Conservation (phyloP, 257 asterid genomes). For the Solanum gracilifrons region DNA sequence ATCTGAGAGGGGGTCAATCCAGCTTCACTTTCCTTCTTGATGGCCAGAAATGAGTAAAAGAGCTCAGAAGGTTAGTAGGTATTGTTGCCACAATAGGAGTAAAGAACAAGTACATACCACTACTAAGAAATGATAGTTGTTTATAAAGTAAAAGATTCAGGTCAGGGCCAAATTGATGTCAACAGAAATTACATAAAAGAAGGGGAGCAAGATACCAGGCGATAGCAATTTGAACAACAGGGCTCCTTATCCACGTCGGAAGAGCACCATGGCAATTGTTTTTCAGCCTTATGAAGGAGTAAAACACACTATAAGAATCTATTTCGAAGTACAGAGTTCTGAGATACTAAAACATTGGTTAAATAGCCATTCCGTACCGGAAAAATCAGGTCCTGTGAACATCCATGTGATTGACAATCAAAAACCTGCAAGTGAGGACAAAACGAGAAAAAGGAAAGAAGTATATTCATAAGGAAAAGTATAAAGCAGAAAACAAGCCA, state of each 20-base stretch:
- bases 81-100: neutral
- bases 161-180: neutral
- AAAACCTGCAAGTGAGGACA: slow-evolving; percentile 58
- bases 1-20: slow-evolving; percentile 18
- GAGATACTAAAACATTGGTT: neutral
- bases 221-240: slow-evolving; percentile 72
- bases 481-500: neutral
- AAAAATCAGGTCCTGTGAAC: slow-evolving; percentile 79
- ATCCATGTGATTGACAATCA: slow-evolving; percentile 91
- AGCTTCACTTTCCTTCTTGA: slow-evolving; percentile 30
- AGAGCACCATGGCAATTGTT: slow-evolving; percentile 37
- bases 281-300: slow-evolving; percentile 33
- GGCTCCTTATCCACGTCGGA: slow-evolving; percentile 54
- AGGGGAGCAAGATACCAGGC: slow-evolving; percentile 32
- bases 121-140: neutral
- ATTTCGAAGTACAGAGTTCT: neutral
- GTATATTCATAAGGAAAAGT: neutral
- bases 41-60: slow-evolving; percentile 32
- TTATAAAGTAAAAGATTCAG: neutral
- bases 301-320: neutral
- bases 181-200: neutral
- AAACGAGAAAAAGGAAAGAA: slow-evolving; percentile 4
- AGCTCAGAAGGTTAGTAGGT: neutral
- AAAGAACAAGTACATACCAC: neutral
- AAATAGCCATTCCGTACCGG: slow-evolving; percentile 30